Evolutionary conservation across 2,329 filamentous ascomycete genomes (phyloP).

Genomic region (Pseudogymnoascus destructans): DNA sequence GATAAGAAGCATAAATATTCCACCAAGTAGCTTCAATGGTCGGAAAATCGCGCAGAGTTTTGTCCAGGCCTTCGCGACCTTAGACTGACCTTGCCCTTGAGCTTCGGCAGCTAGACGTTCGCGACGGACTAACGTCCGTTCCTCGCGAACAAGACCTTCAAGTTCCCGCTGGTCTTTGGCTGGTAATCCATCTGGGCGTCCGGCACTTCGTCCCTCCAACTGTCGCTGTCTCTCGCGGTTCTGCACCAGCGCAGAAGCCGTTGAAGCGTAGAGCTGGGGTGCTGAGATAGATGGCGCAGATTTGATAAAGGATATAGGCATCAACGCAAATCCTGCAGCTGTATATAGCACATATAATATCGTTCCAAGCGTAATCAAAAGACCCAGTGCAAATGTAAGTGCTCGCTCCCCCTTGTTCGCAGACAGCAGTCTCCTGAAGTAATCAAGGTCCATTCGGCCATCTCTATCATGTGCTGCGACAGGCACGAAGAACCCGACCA

Average conservation of each 20-base stretch:
- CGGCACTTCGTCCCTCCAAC: slow-evolving; percentile 72
- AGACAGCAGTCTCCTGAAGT: slow-evolving; percentile 71
- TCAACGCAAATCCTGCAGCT: slow-evolving; percentile 71
- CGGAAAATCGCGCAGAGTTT: slow-evolving; percentile 72
- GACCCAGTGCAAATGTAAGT: slow-evolving; percentile 74
- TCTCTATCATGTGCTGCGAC: slow-evolving; percentile 44
- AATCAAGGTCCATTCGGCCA: slow-evolving; percentile 59
- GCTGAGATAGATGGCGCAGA: slow-evolving; percentile 76
- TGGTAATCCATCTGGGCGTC: slow-evolving; percentile 60
- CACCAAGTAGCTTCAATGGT: slow-evolving; percentile 77
- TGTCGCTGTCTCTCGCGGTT: slow-evolving; percentile 89
- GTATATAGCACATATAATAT: slow-evolving; percentile 83
- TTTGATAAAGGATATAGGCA: slow-evolving; percentile 86
- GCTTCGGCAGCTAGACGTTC: slow-evolving; percentile 78
- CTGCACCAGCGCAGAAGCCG: slow-evolving; percentile 65
- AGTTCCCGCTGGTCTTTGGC: slow-evolving; percentile 80
- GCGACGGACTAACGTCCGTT: slow-evolving; percentile 80
- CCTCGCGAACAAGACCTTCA: slow-evolving; percentile 75
- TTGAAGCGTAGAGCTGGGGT: slow-evolving; percentile 63
- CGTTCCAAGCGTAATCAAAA: slow-evolving; percentile 79
- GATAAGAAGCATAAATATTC: slow-evolving; percentile 62
- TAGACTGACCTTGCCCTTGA: slow-evolving; percentile 61
- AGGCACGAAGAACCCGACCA: slow-evolving; percentile 89
- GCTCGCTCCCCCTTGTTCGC: slow-evolving; percentile 89
- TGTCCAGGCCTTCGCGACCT: slow-evolving; percentile 61